phyloP scores from a whole-genome alignment of 2,329 filamentous ascomycete genomes.

The Colletotrichum destructivum region DNA sequence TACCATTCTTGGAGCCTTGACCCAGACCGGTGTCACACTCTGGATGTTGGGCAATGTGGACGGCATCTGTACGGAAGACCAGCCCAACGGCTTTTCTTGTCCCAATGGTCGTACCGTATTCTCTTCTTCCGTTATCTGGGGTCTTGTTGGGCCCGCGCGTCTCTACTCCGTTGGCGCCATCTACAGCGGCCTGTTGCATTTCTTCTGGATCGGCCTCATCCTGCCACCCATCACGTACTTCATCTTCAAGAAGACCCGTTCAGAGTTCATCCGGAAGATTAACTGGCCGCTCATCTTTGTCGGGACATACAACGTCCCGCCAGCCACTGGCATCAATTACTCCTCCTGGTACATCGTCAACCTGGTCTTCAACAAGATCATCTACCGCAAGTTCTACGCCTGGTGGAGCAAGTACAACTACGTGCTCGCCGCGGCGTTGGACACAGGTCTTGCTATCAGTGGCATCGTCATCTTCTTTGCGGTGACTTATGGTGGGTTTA shows the following conservation, averaged over 20 bases:
- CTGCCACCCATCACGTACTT: constrained; percentile 66
- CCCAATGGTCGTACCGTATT: constrained; percentile 73
- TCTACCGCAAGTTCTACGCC: constrained; percentile 64
- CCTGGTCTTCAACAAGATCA: constrained; percentile 68
- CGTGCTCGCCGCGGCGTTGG: constrained; percentile 70
- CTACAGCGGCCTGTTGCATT: constrained; percentile 66
- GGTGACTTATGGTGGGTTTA: constrained; percentile 51
- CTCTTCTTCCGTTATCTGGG: constrained; percentile 74
- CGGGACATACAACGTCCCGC: constrained; percentile 64
- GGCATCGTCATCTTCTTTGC: constrained; percentile 67
- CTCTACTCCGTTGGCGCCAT: constrained; percentile 57
- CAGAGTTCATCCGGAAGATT: constrained; percentile 62
- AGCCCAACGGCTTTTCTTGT: constrained; percentile 68
- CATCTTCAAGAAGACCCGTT: constrained; percentile 62
- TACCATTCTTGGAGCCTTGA: constrained; percentile 55
- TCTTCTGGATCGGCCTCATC: constrained; percentile 66
- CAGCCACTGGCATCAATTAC: constrained; percentile 70
- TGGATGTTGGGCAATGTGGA: constrained; percentile 60
- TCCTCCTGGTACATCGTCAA: constrained; percentile 69
- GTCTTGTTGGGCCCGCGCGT: constrained; percentile 64
- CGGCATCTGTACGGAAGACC: constrained; percentile 64
- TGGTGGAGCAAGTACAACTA: constrained; percentile 75
- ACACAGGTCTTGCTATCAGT: constrained; percentile 69
- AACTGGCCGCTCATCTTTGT: constrained; percentile 69
- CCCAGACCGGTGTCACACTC: constrained; percentile 53